Percentiles rank a stretch among this genome's conserved stretches.
Conservation (phyloP, 352 stramenopile species). For the Phytopythium vexans region DNA sequence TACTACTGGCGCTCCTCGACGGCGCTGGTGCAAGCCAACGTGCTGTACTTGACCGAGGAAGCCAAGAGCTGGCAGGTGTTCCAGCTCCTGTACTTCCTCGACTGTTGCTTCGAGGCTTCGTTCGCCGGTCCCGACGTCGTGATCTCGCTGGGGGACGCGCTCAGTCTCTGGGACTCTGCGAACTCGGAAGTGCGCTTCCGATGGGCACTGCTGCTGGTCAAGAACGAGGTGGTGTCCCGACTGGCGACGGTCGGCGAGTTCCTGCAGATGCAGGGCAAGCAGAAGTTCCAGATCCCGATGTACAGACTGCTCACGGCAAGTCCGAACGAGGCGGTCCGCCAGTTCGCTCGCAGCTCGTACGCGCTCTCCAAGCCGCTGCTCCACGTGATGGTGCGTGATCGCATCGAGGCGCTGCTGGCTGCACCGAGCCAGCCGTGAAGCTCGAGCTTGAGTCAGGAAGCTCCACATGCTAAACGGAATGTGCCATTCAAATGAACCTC, state of each 20-base stretch:
- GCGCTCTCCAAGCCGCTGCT: constrained; percentile 35
- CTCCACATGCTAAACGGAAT: too few relatives aligned
- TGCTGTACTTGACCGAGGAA: constrained; percentile 58
- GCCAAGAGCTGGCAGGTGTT: constrained; percentile 57
- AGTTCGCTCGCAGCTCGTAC: constrained; percentile 49
- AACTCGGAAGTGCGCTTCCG: constrained; percentile 72
- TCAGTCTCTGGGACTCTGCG: constrained; percentile 47
- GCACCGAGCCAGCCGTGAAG: constrained; percentile 20
- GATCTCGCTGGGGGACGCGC: constrained; percentile 42
- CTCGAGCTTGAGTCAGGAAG: too few relatives aligned
- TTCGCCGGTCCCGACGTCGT: constrained; percentile 45
- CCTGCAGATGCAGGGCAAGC: constrained; percentile 68
- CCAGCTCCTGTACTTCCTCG: constrained; percentile 65
- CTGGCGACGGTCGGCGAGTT: constrained; percentile 49
- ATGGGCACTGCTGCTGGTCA: constrained; percentile 64
- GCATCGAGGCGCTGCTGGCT: constrained; percentile 50
- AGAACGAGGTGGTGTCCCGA: constrained; percentile 45
- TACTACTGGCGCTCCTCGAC: constrained; percentile 59
- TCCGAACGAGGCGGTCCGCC: constrained; percentile 26
- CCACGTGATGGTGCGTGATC: constrained; percentile 79
- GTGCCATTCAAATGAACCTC: too few relatives aligned
- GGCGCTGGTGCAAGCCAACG: constrained; percentile 50
- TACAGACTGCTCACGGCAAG: constrained; percentile 58
- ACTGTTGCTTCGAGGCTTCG: constrained; percentile 48
- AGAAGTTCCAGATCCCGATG: constrained; percentile 78